phyloP scores from a whole-genome alignment of 352 stramenopile species.

The Globisporangium cystogenes region DNA sequence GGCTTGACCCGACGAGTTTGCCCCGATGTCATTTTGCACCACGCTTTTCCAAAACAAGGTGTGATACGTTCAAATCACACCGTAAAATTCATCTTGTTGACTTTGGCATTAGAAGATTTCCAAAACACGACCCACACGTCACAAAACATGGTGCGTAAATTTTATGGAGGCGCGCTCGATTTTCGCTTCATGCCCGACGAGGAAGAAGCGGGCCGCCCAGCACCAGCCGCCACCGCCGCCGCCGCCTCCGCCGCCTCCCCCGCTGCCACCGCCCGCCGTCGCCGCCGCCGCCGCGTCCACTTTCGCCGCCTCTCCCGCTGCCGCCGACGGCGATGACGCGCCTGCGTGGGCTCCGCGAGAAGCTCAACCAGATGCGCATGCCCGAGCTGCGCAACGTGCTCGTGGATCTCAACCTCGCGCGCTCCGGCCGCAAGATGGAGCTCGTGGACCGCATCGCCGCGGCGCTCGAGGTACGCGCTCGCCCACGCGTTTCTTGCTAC shows the following conservation, averaged over 20 bases:
- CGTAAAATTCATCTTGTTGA: too few species aligned
- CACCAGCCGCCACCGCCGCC: not conserved
- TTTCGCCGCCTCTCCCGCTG: not conserved
- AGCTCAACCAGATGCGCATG: conserved; percentile 56
- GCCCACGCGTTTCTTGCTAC: not conserved
- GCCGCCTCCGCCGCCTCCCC: not conserved
- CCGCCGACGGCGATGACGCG: conserved; percentile 14
- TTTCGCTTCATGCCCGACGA: conserved; percentile 9
- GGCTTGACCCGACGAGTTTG: too few species aligned
- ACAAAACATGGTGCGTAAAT: not conserved
- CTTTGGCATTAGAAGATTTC: too few species aligned
- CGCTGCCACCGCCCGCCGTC: too few species aligned
- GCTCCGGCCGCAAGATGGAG: conserved; percentile 71
- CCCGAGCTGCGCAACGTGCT: conserved; percentile 74
- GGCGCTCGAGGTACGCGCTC: conserved; percentile 43
- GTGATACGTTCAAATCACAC: not conserved
- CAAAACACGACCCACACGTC: conserved; percentile 4
- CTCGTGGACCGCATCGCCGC: conserved; percentile 69
- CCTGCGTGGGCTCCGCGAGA: conserved; percentile 37
- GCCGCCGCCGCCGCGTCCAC: not conserved
- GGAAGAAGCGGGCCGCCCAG: conserved; percentile 12
- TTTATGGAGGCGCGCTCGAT: not conserved
- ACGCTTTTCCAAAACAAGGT: conserved; percentile 21
- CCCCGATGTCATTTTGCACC: too few species aligned
- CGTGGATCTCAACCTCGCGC: conserved; percentile 57